phyloP scores from a whole-genome alignment of 1,284 basidiomycete genomes.

The Mycosarcoma maydis region DNA sequence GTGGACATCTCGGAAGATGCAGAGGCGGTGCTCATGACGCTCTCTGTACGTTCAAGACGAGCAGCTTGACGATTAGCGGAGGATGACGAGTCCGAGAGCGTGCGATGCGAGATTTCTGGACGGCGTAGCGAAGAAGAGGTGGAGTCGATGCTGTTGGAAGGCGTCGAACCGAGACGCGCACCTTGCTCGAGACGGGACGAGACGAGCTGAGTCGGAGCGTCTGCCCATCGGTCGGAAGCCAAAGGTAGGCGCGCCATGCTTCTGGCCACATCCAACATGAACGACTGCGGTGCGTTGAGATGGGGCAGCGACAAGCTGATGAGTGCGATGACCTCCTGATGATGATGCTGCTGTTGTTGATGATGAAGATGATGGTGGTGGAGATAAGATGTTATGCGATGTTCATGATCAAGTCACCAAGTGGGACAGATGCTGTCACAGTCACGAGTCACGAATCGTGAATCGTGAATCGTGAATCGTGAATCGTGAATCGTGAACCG shows the following conservation, averaged over 20 bases:
- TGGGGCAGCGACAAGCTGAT: neutral
- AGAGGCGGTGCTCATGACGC: constrained; percentile 35
- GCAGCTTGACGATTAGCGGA: neutral
- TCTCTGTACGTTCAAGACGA: constrained; percentile 29
- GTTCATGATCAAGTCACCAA: too few species aligned
- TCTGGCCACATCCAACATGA: constrained; percentile 23
- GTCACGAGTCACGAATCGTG: too few species aligned
- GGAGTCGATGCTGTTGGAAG: constrained; percentile 25
- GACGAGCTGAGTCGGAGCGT: constrained; percentile 34
- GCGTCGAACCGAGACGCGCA: constrained; percentile 16
- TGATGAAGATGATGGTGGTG: too few species aligned
- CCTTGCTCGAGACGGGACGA: constrained; percentile 38
- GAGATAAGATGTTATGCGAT: too few species aligned
- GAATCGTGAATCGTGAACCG: too few species aligned
- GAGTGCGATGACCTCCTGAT: neutral
- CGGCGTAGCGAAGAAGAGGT: constrained; percentile 9
- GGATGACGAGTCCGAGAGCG: neutral
- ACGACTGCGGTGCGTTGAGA: neutral
- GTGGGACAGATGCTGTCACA: too few species aligned
- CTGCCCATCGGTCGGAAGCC: constrained; percentile 16
- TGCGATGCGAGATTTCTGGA: constrained; percentile 6
- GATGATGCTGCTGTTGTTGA: too few species aligned
- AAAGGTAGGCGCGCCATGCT: constrained; percentile 20
- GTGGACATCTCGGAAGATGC: constrained; percentile 14
- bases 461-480: too few species aligned